Evolutionary conservation across 179 eudicot genomes (phyloP).

Genomic region (Carnegiea gigantea): DNA sequence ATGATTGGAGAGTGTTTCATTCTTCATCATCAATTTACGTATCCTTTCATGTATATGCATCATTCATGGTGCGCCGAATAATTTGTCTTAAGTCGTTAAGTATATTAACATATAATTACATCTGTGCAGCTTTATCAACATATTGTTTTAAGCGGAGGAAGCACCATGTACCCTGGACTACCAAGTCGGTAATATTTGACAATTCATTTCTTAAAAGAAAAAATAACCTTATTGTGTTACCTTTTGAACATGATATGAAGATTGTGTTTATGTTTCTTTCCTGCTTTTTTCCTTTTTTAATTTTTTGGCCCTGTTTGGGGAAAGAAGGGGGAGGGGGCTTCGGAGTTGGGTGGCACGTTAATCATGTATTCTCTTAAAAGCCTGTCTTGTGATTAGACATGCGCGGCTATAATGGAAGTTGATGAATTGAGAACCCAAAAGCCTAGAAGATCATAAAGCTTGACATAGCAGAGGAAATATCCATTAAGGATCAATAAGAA

Average conservation of each 20-base stretch:
- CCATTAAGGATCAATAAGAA: not conserved
- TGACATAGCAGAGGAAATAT: not conserved
- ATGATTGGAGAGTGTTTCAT: not conserved
- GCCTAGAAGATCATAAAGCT: not conserved
- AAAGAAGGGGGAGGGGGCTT: no score
- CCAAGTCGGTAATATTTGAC: constrained; percentile 79
- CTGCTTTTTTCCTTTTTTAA: not conserved
- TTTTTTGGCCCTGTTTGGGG: not conserved
- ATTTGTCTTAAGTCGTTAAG: not conserved
- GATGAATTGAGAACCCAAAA: not conserved
- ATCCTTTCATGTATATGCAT: not conserved
- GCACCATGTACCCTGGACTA: constrained; percentile 99
- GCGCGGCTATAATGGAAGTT: not conserved
- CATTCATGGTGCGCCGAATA: not conserved
- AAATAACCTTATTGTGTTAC: not conserved
- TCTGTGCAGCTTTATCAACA: constrained; percentile 94
- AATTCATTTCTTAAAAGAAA: not conserved
- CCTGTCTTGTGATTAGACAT: not conserved
- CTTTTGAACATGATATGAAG: not conserved
- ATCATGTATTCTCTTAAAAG: no score
- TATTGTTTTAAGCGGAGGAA: constrained; percentile 95
- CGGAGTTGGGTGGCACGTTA: no score
- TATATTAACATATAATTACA: constrained; percentile 13
- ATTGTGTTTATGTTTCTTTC: not conserved
- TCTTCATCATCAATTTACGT: not conserved